Conservation (phyloP, 495 filamentous ascomycete genomes). For the Parathielavia appendiculata region DNA sequence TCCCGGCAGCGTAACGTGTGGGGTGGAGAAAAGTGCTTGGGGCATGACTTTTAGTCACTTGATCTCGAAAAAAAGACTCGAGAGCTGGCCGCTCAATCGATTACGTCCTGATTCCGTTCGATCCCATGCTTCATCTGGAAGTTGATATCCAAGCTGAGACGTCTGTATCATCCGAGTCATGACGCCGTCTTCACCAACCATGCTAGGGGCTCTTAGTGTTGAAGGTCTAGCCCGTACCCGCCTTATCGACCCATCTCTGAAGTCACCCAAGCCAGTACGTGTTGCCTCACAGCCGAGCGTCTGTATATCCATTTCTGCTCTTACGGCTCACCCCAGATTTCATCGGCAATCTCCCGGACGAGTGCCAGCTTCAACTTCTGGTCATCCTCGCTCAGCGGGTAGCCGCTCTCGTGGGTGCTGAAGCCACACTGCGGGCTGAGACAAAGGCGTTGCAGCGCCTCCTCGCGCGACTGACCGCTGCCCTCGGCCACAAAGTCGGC, state of each 20-base stretch:
- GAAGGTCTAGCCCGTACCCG: background rate
- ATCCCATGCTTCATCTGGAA: conserved; percentile 9
- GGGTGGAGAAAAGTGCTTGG: too few relatives aligned
- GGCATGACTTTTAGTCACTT: too few relatives aligned
- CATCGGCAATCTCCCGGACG: conserved; percentile 64
- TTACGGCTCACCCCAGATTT: conserved; percentile 62
- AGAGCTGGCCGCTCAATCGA: too few relatives aligned
- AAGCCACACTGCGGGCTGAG: conserved; percentile 80
- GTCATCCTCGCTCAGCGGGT: conserved; percentile 57
- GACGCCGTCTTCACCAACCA: background rate
- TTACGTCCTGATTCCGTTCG: too few relatives aligned
- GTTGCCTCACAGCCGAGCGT: background rate
- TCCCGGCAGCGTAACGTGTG: conserved; percentile 2
- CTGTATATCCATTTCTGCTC: conserved; percentile 8
- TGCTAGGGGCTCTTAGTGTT: background rate
- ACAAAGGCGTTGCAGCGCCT: conserved; percentile 62
- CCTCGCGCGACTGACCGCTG: conserved; percentile 54
- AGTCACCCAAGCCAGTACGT: background rate
- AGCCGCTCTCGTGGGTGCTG: conserved; percentile 64
- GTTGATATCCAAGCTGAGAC: conserved; percentile 22
- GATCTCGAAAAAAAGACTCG: too few relatives aligned
- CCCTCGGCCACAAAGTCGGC: conserved; percentile 70
- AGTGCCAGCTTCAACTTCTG: conserved; percentile 66
- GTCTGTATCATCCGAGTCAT: background rate
- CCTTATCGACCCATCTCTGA: background rate